phyloP scores from a whole-genome alignment of 345 rosid genomes.

The Arabidopsis thaliana region TAIR10.1 NC_003074.8:519001-519500 shows the following conservation, averaged over 20 bases:
- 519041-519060: conserved; percentile 25
- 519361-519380: conserved; percentile 34
- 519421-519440: conserved; percentile 49
- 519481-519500: conserved; percentile 66
- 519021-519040: background rate
- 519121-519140: background rate
- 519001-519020: background rate
- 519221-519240: conserved; percentile 2
- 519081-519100: background rate
- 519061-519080: conserved; percentile 9
- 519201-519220: background rate
- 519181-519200: background rate
- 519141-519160: background rate
- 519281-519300: background rate
- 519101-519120: background rate
- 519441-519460: conserved; percentile 66
- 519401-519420: conserved; percentile 53
- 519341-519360: background rate
- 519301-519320: background rate
- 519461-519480: conserved; percentile 62
- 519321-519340: background rate
- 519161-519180: background rate
- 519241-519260: background rate
- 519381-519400: conserved; percentile 46
- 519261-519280: background rate